Percentiles rank a stretch among this genome's conserved stretches.
Evolutionary conservation across 495 filamentous ascomycete species (phyloP).

Genomic region (Parachaetomium inaequale): DNA sequence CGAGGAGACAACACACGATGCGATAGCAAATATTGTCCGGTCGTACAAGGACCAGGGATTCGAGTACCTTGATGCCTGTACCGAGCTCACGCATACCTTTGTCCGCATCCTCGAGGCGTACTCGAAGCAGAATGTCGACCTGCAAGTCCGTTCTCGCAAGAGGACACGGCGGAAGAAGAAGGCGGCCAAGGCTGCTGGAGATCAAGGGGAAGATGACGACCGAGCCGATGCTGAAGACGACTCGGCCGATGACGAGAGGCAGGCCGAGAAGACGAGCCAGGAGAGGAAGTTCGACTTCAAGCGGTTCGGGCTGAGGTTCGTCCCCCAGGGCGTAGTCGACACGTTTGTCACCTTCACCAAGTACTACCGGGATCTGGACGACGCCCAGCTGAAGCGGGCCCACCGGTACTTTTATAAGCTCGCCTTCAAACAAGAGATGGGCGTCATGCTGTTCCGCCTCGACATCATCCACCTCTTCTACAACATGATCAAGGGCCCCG

Average conservation of each 20-base stretch:
- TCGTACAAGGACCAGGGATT: slow-evolving; percentile 92
- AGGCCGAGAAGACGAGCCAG: slow-evolving; percentile 61
- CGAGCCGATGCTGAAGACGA: slow-evolving; percentile 54
- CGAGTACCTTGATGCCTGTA: slow-evolving; percentile 86
- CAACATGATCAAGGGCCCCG: slow-evolving; percentile 87
- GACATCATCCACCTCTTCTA: slow-evolving; percentile 88
- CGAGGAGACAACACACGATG: slow-evolving; percentile 89
- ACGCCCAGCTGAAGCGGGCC: slow-evolving; percentile 81
- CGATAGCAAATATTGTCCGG: slow-evolving; percentile 70
- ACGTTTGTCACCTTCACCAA: slow-evolving; percentile 79
- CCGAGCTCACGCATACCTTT: slow-evolving; percentile 88
- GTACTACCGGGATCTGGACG: slow-evolving; percentile 77
- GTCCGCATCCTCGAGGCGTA: slow-evolving; percentile 88
- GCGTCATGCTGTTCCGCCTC: slow-evolving; percentile 79
- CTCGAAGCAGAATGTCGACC: slow-evolving; percentile 87
- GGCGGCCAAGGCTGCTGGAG: slow-evolving; percentile 39
- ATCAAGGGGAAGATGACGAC: slow-evolving; percentile 27
- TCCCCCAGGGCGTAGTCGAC: slow-evolving; percentile 78
- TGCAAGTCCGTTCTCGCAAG: slow-evolving; percentile 82
- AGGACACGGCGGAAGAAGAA: slow-evolving; percentile 67
- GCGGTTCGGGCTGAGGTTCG: slow-evolving; percentile 74
- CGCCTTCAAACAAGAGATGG: slow-evolving; percentile 90
- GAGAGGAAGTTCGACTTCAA: slow-evolving; percentile 95
- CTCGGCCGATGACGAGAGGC: slow-evolving; percentile 73
- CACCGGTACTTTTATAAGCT: slow-evolving; percentile 95